A percentile compares a stretch with the other conserved stretches of the same genome.
These are phyloP conservation scores for Medicago arabica DNA, from an alignment of 306 rosid species.

Conservation along the genomic window DNA sequence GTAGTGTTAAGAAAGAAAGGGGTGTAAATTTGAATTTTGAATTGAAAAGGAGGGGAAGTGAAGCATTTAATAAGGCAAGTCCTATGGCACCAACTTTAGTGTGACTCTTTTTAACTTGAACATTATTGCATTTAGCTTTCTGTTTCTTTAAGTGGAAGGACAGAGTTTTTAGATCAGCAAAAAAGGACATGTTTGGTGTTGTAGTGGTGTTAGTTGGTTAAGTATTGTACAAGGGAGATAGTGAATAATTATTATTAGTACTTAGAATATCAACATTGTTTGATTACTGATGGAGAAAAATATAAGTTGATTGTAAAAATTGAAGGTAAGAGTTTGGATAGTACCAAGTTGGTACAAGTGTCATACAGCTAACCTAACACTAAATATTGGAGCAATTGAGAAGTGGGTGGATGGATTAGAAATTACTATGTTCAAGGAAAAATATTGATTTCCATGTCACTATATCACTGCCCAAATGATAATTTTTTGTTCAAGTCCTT, in stretches of 20 bases:
- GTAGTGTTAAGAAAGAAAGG: conserved; percentile 26
- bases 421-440: not conserved
- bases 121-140: conserved; percentile 73
- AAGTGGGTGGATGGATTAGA: conserved; percentile 46
- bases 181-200: conserved; percentile 70
- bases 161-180: conserved; percentile 50
- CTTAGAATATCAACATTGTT: conserved; percentile 57
- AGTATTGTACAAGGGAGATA: conserved; percentile 83
- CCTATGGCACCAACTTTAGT: conserved; percentile 65
- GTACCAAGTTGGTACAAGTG: conserved; percentile 31
- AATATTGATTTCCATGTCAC: conserved; percentile 41
- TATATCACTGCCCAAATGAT: conserved; percentile 35
- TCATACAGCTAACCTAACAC: conserved; percentile 22
- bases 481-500: conserved; percentile 18
- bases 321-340: conserved; percentile 24
- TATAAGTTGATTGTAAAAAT: conserved; percentile 26
- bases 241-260: conserved; percentile 77
- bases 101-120: conserved; percentile 48
- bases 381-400: conserved; percentile 20
- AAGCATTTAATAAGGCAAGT: conserved; percentile 63
- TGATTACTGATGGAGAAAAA: conserved; percentile 4
- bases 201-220: conserved; percentile 91
- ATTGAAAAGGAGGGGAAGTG: conserved; percentile 50
- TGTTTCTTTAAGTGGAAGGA: conserved; percentile 95
- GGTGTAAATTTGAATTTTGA: conserved; percentile 54